Conservation (phyloP, 768 basidiomycete genomes). For the Hericium alpestre region DNA sequence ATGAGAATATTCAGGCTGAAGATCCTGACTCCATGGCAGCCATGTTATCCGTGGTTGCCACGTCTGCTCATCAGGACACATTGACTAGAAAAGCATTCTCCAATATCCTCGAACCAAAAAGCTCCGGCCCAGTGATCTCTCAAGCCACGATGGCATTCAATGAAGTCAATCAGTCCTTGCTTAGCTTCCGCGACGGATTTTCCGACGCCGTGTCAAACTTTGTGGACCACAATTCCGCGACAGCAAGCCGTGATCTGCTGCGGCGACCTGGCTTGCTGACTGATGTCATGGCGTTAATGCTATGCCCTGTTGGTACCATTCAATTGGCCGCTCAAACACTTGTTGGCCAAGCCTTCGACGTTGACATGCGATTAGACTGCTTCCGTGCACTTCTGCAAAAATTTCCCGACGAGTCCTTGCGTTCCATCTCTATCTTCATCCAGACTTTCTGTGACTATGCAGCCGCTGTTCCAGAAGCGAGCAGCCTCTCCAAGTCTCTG, state of each 20-base stretch:
- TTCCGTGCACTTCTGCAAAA: constrained; percentile 69
- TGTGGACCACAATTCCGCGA: constrained; percentile 48
- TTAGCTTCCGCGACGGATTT: constrained; percentile 50
- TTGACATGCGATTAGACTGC: constrained; percentile 82
- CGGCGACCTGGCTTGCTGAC: constrained; percentile 43
- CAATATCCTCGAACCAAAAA: constrained; percentile 22
- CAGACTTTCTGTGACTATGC: constrained; percentile 55
- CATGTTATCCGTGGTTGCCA: constrained; percentile 47
- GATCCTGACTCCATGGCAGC: constrained; percentile 51
- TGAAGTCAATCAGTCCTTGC: constrained; percentile 53
- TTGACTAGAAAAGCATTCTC: constrained; percentile 45
- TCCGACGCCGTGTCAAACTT: constrained; percentile 50
- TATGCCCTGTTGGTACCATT: constrained; percentile 73
- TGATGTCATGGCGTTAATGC: constrained; percentile 53
- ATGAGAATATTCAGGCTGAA: constrained; percentile 42
- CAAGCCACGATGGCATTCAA: constrained; percentile 28
- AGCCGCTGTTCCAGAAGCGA: constrained; percentile 66
- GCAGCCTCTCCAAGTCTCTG: constrained; percentile 77
- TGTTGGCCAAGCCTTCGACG: constrained; percentile 80
- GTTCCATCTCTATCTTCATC: constrained; percentile 64
- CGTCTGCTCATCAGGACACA: constrained; percentile 55
- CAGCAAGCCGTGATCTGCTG: constrained; percentile 46
- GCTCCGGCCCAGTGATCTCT: constrained; percentile 4
- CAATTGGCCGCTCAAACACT: constrained; percentile 69
- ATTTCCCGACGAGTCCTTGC: constrained; percentile 52